These are phyloP conservation scores for Phytopythium cucurbitacearum DNA, from an alignment of 352 stramenopile species.

Conservation along the genomic window DNA sequence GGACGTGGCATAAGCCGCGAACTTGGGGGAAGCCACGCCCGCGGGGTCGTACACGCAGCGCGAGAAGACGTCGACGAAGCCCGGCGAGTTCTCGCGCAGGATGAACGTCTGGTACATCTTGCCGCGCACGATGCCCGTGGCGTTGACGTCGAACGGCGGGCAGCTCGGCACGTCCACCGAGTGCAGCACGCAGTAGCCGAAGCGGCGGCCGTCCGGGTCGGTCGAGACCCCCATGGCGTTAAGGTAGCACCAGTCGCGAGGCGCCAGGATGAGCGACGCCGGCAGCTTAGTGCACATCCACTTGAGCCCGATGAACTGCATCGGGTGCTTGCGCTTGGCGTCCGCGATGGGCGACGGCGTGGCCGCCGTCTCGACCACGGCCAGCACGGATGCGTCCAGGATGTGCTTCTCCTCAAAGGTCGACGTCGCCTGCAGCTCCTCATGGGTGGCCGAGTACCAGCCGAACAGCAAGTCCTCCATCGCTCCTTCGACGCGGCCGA, in stretches of 20 bases:
- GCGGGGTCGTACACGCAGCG: constrained; percentile 16
- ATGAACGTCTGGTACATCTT: constrained; percentile 22
- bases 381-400: constrained; percentile 20
- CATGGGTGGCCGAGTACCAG: constrained; percentile 15
- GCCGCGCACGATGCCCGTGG: constrained; percentile 14
- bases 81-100: constrained; percentile 14
- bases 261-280: constrained; percentile 17
- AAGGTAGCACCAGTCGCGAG: constrained; percentile 28
- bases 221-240: constrained; percentile 27
- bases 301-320: constrained; percentile 35
- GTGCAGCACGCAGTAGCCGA: constrained; percentile 31
- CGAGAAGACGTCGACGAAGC: constrained; percentile 18
- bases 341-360: constrained; percentile 3
- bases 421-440: constrained; percentile 14
- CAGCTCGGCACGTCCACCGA: constrained; percentile 26
- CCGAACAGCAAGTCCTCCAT: constrained; percentile 21
- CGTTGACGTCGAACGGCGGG: constrained; percentile 14
- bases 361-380: constrained; percentile 13
- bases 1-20: constrained; percentile 13
- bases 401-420: constrained; percentile 15
- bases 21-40: constrained; percentile 8
- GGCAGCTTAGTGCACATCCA: constrained; percentile 24
- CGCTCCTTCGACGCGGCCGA: constrained; percentile 15
- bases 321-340: constrained; percentile 17
- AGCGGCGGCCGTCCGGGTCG: constrained; percentile 13